phyloP scores from a whole-genome alignment of 139 green algal genomes.

The Chlamydomonas incerta region DNA sequence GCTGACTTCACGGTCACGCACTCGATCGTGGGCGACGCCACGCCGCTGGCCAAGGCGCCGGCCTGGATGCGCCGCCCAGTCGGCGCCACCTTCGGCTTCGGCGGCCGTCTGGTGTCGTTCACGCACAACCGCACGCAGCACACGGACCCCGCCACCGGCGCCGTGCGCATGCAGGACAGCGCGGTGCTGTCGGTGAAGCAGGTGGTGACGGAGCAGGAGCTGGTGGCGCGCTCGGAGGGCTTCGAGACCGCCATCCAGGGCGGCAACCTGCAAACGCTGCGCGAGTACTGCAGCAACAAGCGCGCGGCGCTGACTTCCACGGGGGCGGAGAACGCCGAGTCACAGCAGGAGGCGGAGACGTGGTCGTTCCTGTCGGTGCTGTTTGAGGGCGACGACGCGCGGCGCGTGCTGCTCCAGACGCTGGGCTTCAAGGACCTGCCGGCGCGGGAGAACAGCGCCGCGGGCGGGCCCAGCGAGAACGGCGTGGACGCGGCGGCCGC shows the following conservation, averaged over 20 bases:
- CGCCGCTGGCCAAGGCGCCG: conserved; percentile 74
- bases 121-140: conserved; percentile 63
- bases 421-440: conserved; percentile 89
- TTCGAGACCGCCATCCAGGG: conserved; percentile 86
- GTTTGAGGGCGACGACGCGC: conserved; percentile 88
- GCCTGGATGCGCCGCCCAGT: conserved; percentile 89
- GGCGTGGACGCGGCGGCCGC: conserved; percentile 20
- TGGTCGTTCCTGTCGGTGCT: conserved; percentile 94
- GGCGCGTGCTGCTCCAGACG: conserved; percentile 79
- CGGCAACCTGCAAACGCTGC: conserved; percentile 74
- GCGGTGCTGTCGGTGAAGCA: conserved; percentile 40
- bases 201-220: conserved; percentile 82
- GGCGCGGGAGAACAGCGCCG: conserved; percentile 10
- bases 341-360: conserved; percentile 83
- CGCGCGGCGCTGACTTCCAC: background rate
- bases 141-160: conserved; percentile 51
- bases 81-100: conserved; percentile 90
- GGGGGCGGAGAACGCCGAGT: conserved; percentile 32
- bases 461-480: background rate
- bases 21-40: conserved; percentile 41
- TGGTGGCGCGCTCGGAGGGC: conserved; percentile 70
- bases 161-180: conserved; percentile 13
- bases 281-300: conserved; percentile 80
- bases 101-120: conserved; percentile 81
- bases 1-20: conserved; percentile 69